phyloP scores from a whole-genome alignment of 2,329 filamentous ascomycete genomes.

The Colletotrichum lupini region DNA sequence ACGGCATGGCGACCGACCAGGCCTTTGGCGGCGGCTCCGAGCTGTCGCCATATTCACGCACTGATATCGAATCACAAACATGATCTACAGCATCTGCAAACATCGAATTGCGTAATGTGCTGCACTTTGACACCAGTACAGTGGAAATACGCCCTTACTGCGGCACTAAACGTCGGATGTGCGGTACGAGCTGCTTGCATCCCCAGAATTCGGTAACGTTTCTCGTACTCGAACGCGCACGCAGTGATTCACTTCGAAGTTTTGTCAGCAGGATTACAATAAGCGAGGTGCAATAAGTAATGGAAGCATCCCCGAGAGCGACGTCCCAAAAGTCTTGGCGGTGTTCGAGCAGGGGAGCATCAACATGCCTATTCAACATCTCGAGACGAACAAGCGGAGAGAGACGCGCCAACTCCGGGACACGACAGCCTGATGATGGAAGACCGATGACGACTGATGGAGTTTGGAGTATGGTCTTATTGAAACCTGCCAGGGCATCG shows the following conservation, averaged over 20 bases:
- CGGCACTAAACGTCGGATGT: slow-evolving; percentile 20
- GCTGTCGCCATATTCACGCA: background rate
- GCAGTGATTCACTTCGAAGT: background rate
- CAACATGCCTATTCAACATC: background rate
- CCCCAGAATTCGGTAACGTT: background rate
- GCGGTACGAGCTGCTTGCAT: background rate
- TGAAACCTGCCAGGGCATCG: slow-evolving; percentile 2
- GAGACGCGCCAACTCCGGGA: background rate
- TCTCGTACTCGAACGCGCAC: background rate
- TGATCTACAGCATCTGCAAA: background rate
- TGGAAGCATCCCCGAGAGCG: background rate
- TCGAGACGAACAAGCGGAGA: background rate
- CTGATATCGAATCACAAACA: slow-evolving; percentile 4
- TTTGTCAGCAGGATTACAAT: background rate
- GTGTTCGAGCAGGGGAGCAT: slow-evolving; percentile 9
- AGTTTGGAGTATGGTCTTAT: background rate
- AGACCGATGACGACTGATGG: background rate
- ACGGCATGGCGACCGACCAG: background rate
- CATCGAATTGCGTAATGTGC: background rate
- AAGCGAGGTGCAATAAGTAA: background rate
- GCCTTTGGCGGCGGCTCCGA: background rate
- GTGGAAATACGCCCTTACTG: slow-evolving; percentile 1
- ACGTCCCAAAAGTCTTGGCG: slow-evolving; percentile 2
- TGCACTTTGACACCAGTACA: background rate
- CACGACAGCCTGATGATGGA: background rate